These are phyloP conservation scores for Silene latifolia DNA, from an alignment of 148 eudicot genomes.

Conservation along the genomic window DNA sequence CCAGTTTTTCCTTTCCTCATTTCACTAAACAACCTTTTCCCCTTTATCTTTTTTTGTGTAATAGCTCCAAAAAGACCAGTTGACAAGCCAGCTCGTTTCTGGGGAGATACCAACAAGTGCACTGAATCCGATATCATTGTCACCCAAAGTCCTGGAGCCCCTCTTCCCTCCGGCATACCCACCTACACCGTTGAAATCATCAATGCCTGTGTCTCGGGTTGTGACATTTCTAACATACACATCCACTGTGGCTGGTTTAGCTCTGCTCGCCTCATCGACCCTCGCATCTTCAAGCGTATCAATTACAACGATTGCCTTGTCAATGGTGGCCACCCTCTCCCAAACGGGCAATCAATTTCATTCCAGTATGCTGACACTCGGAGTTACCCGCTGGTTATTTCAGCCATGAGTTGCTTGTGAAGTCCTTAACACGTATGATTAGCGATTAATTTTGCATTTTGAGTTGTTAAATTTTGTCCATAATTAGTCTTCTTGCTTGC, in stretches of 20 bases:
- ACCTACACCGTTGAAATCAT: constrained; percentile 71
- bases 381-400: constrained; percentile 59
- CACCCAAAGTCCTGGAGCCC: constrained; percentile 53
- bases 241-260: constrained; percentile 81
- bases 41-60: background rate
- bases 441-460: background rate
- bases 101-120: constrained; percentile 54
- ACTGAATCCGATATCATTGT: constrained; percentile 48
- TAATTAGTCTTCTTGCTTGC: constrained; percentile 14
- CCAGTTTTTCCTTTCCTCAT: background rate
- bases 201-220: constrained; percentile 63
- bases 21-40: constrained; percentile 9
- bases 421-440: background rate
- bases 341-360: constrained; percentile 47
- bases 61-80: constrained; percentile 33
- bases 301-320: constrained; percentile 60
- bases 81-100: constrained; percentile 47
- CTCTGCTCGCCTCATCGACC: constrained; percentile 69
- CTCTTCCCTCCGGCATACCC: constrained; percentile 78
- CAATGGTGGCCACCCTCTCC: constrained; percentile 56
- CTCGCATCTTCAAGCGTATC: constrained; percentile 55
- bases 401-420: constrained; percentile 45
- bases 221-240: constrained; percentile 63
- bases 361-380: constrained; percentile 74
- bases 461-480: constrained; percentile 13